Evolutionary conservation across 495 filamentous ascomycete species (phyloP), one percentile per base, ranked within the genome.

Genomic region (Astrocystis sublimbata): DNA sequence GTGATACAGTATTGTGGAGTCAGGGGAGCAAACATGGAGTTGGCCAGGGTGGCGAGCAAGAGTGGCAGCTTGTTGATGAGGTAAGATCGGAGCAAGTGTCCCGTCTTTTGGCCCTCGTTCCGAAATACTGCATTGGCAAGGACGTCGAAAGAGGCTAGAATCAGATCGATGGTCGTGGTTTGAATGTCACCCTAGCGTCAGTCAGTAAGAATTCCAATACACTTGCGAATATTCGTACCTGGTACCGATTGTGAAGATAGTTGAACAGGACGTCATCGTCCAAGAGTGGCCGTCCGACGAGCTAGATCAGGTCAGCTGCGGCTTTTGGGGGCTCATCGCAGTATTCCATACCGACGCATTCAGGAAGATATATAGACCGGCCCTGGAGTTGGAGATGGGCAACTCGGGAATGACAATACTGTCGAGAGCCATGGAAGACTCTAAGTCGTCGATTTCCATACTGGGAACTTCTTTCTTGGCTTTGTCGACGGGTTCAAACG

Each of bases 1-100:
- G 86, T 88, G 65, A 96, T 91, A 73, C 89, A 96, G 60, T 86
- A 77, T 68, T 94, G 90, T 49, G 90, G 74, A 6, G 88, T 85
- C 41, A 92, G 76, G 0, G 86, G 83, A 5, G 85, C 78, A 74
- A 89, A 91, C 68, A 79, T 76, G 1, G 79, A 79, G 35, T 76
- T 68, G 2, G 79, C 78, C 57, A 96, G 83, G 26, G 85, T 83
- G 9, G 82, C 78, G 9, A 98, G 79, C 21, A 97, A 87, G 6
- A 89, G 68, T 0, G 96, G 94, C 3, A 98, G 78, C 71, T 97
- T 97, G 78, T 98, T 98, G 60, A 94, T 89, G 4, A 98, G 81
- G 68, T 94, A 98, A 10, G 92, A 94, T 46, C 92, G 87, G 60
- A 97, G 84, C n/a, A 93, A 69, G 58, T 91, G 88, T 65, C 89